Conservation (phyloP, 78 protist genomes). For the Diacronema lutheri region DNA sequence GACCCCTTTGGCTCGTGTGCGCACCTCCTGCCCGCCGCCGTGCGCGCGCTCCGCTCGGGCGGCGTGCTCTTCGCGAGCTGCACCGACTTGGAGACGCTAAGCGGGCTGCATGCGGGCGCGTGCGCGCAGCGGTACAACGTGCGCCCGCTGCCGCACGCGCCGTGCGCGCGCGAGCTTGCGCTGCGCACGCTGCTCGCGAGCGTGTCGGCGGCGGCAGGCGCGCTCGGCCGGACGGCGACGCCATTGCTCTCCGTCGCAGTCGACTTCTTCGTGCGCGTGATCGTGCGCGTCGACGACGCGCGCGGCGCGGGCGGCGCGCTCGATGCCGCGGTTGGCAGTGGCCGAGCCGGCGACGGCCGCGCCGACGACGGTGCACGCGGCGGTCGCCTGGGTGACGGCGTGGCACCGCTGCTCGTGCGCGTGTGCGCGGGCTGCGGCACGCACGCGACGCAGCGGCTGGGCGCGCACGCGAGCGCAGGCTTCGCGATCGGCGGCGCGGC, state of each 20-base stretch:
- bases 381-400: too few species aligned
- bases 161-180: background rate
- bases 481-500: too few species aligned
- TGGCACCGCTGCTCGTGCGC: too few species aligned
- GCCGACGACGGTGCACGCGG: too few species aligned
- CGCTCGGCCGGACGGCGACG: background rate
- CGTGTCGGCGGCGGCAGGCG: background rate
- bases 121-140: background rate
- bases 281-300: background rate
- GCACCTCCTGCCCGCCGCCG: background rate
- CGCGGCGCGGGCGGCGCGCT: too few species aligned
- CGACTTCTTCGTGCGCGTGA: slow-evolving; percentile 8
- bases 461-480: too few species aligned
- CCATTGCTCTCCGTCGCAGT: background rate
- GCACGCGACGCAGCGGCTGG: too few species aligned
- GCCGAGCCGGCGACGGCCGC: too few species aligned
- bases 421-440: too few species aligned
- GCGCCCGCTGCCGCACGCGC: background rate
- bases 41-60: background rate
- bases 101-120: background rate
- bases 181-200: background rate
- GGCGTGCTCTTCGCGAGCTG: background rate
- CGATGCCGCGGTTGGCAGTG: too few species aligned
- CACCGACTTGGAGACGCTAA: slow-evolving; percentile 2
- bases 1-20: background rate